These are phyloP conservation scores for Athelia sp. DNA, from an alignment of 1,284 basidiomycete species.

Conservation along the genomic window DNA sequence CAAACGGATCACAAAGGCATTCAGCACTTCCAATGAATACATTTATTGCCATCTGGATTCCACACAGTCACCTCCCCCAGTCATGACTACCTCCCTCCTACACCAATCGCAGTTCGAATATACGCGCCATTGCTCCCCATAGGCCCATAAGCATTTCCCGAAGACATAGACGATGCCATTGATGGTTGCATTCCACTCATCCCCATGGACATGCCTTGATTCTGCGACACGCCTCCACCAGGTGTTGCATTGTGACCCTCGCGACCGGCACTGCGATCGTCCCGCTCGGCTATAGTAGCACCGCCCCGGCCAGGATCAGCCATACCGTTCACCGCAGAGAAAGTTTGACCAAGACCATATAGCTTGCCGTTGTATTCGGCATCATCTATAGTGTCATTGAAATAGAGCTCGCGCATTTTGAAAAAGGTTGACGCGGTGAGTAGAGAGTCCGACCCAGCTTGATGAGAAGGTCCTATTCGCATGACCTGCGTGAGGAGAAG, in stretches of 20 bases:
- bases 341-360: slow-evolving; percentile 74
- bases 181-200: slow-evolving; percentile 33
- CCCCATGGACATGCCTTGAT: slow-evolving; percentile 34
- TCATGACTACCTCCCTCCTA: slow-evolving; percentile 45
- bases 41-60: slow-evolving; percentile 15
- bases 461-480: slow-evolving; percentile 90
- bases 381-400: slow-evolving; percentile 83
- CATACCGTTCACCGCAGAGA: slow-evolving; percentile 58
- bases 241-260: slow-evolving; percentile 56
- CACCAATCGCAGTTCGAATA: slow-evolving; percentile 59
- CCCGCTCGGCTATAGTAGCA: slow-evolving; percentile 72
- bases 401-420: slow-evolving; percentile 91
- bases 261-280: slow-evolving; percentile 54
- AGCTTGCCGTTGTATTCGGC: slow-evolving; percentile 71
- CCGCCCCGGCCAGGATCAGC: slow-evolving; percentile 62
- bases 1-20: background rate
- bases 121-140: slow-evolving; percentile 58
- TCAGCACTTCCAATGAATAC: slow-evolving; percentile 16
- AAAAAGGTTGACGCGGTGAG: slow-evolving; percentile 94
- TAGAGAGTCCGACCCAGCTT: slow-evolving; percentile 94
- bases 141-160: slow-evolving; percentile 49
- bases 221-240: slow-evolving; percentile 26
- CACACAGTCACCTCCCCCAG: slow-evolving; percentile 13
- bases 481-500: slow-evolving; percentile 50
- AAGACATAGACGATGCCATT: slow-evolving; percentile 37